Percentiles rank a stretch among this genome's conserved stretches.
Evolutionary conservation across 805 yeast species (phyloP).

Genomic region (Starmera dryadoides): DNA sequence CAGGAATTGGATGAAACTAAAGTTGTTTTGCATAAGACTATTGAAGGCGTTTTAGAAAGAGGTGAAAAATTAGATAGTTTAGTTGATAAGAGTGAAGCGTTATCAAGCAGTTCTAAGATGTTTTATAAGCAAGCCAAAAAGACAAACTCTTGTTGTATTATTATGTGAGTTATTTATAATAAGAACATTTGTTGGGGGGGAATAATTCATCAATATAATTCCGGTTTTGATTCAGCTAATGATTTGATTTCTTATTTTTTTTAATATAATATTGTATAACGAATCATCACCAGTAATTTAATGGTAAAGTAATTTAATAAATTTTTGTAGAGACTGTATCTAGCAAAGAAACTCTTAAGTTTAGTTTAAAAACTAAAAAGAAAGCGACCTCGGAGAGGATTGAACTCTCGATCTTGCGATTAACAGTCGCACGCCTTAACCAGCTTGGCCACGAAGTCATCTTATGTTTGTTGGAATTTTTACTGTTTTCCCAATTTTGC

Average conservation of each 20-base stretch:
- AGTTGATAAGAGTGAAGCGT: slow-evolving; percentile 92
- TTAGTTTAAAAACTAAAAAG: slow-evolving; percentile 5
- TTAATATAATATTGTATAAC: too few relatives aligned
- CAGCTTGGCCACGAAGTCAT: slow-evolving; percentile 17
- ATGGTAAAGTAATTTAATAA: too few relatives aligned
- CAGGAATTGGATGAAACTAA: slow-evolving; percentile 97
- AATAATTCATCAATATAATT: too few relatives aligned
- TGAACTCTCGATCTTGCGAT: slow-evolving; percentile 42
- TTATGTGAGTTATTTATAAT: slow-evolving; percentile 37
- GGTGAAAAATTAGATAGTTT: slow-evolving; percentile 93
- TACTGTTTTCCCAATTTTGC: too few relatives aligned
- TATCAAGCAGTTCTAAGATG: slow-evolving; percentile 82
- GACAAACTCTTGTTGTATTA: slow-evolving; percentile 81
- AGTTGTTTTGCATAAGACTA: slow-evolving; percentile 91
- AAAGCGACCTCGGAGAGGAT: slow-evolving; percentile 38
- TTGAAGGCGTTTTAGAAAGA: slow-evolving; percentile 87
- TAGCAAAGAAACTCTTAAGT: too few relatives aligned
- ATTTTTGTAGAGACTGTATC: too few relatives aligned
- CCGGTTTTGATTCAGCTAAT: too few relatives aligned
- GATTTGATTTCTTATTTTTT: too few relatives aligned
- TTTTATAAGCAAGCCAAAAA: slow-evolving; percentile 97
- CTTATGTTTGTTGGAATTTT: neutral
- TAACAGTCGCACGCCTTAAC: slow-evolving; percentile 40
- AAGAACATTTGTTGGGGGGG: too few relatives aligned
- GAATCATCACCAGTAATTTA: too few relatives aligned